Evolutionary conservation across 1,284 basidiomycete species (phyloP), one percentile per base, ranked within the genome.

Genomic region (Boletus calvinii): DNA sequence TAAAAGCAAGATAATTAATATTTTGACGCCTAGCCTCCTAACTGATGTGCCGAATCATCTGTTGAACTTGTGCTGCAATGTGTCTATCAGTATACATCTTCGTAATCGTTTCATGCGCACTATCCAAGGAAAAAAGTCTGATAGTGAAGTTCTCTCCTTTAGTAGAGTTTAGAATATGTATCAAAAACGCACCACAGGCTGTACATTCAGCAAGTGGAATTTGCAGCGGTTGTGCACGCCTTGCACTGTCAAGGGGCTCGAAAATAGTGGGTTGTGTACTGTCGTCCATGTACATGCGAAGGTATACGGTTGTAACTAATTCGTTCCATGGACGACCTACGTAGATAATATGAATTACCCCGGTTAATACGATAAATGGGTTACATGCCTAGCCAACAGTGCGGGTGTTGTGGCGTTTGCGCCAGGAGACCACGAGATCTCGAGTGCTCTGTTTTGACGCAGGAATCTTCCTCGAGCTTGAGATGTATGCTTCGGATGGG

Each of bases 261-360:
- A 76, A 84, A 0, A 81, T 81, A 6, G 63, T 74, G 1, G 80
- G 76, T 24, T 70, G 61, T 43, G 83, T 73, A 57, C 76, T 81
- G 11, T 78, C 69, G 53, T 84, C 80, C 81, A 83, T 85, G 59
- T 72, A 79, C 0, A 77, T 81, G n/a, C 67, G 68, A 10, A 84
- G 62, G 57, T 68, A 83, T 0, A 83, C 79, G 0, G 80, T 79
- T 0, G 78, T 79, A 0, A 81, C 79, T 6, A 80, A 69, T 59
- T 82, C 79, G 61, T 84, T 84, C 82, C 82, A 84, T 1, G 82
- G 81, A 1, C 82, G 74, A 15, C 80, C 77, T 77, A 53, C 12
- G 40, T 35, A 9, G n/a, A 42, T 42, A 32, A 15, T 13, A 43
- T 45, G 17, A 31, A 31, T 22, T 32, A 32, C 12, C 11, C 20